phyloP scores from a whole-genome alignment of 2,329 filamentous ascomycete species.

The Beauveria australis region DNA sequence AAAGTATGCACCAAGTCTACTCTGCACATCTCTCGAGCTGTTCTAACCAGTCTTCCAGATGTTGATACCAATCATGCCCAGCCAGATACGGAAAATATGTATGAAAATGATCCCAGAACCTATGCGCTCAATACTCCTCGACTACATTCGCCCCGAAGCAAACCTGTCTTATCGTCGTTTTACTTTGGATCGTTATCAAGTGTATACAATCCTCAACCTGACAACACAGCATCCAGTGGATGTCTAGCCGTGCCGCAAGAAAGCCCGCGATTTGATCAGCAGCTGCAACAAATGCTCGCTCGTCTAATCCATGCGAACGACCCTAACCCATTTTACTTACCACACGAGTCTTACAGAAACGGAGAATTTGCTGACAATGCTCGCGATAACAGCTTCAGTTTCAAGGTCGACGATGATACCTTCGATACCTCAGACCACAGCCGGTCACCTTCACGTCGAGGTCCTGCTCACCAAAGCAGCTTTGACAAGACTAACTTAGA shows the following conservation, averaged over 20 bases:
- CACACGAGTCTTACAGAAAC: background rate
- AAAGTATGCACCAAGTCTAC: background rate
- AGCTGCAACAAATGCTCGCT: slow-evolving; percentile 30
- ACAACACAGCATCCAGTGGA: slow-evolving; percentile 25
- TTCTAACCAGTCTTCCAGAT: background rate
- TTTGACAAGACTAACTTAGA: slow-evolving; percentile 47
- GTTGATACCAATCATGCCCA: background rate
- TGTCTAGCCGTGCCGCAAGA: slow-evolving; percentile 15
- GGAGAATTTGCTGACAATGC: slow-evolving; percentile 24
- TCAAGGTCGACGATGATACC: slow-evolving; percentile 36
- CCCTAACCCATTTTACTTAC: background rate
- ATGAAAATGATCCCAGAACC: slow-evolving; percentile 6
- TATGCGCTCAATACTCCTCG: background rate
- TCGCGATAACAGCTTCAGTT: slow-evolving; percentile 40
- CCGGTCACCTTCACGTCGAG: slow-evolving; percentile 16
- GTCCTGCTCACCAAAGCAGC: slow-evolving; percentile 25
- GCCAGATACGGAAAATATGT: slow-evolving; percentile 8
- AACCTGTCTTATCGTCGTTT: background rate
- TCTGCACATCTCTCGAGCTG: background rate
- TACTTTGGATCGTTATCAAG: slow-evolving; percentile 11
- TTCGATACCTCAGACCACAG: slow-evolving; percentile 18
- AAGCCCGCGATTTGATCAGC: slow-evolving; percentile 31
- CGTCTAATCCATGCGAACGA: slow-evolving; percentile 9
- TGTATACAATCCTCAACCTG: slow-evolving; percentile 8
- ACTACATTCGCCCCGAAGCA: background rate